Conservation (phyloP, 106 monocot species). For the Xerophyta viscosa region DNA sequence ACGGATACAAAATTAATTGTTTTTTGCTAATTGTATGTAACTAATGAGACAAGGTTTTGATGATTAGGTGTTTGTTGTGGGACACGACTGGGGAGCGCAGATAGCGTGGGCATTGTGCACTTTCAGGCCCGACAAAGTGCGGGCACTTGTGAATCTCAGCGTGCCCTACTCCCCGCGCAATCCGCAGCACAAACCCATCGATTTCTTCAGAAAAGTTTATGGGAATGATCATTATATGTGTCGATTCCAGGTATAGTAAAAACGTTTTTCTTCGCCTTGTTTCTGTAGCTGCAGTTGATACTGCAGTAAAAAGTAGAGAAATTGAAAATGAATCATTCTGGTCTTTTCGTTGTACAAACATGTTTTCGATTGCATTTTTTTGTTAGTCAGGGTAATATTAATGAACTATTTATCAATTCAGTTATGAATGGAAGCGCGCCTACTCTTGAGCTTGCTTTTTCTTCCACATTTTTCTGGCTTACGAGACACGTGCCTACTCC, state of each 20-base stretch:
- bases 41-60: neutral
- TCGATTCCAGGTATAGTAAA: conserved; percentile 3
- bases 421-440: too few relatives aligned
- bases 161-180: conserved; percentile 11
- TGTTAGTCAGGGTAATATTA: too few relatives aligned
- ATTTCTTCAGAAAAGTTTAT: neutral
- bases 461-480: too few relatives aligned
- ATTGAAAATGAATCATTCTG: too few relatives aligned
- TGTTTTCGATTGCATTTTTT: too few relatives aligned
- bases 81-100: conserved; percentile 10
- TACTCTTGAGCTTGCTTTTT: too few relatives aligned
- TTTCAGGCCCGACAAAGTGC: conserved; percentile 17
- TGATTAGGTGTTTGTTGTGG: conserved; percentile 15
- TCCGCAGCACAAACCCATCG: conserved; percentile 14
- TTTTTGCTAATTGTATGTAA: too few relatives aligned
- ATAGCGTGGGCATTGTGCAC: conserved; percentile 12
- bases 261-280: neutral
- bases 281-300: too few relatives aligned
- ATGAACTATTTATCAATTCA: too few relatives aligned
- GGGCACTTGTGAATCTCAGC: conserved; percentile 19
- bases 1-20: neutral
- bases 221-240: conserved; percentile 6
- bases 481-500: too few relatives aligned
- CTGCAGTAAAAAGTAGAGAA: too few relatives aligned
- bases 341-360: too few relatives aligned